Conservation (phyloP, 129 eudicot genomes). For the Flaveria trinervia region DNA sequence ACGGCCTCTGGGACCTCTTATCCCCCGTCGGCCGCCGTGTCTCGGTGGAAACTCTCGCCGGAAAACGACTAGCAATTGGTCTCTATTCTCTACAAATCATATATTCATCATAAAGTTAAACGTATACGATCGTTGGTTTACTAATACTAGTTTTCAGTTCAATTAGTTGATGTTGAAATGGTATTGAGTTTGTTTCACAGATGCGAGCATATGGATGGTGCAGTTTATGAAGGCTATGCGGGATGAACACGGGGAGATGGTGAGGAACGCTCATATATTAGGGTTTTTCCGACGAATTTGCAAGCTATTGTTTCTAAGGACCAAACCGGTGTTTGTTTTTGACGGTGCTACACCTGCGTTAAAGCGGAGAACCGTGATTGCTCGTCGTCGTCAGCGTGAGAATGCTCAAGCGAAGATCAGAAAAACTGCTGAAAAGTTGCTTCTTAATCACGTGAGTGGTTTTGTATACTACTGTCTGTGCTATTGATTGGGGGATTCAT, state of each 20-base stretch:
- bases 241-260: conserved; percentile 96
- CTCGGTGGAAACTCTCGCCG: conserved; percentile 94
- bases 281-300: conserved; percentile 91
- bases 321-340: conserved; percentile 85
- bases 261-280: conserved; percentile 80
- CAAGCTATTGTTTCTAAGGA: conserved; percentile 71
- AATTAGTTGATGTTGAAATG: background rate
- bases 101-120: background rate
- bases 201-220: conserved; percentile 97
- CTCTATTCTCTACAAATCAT: background rate
- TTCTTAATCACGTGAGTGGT: conserved; percentile 70
- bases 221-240: conserved; percentile 97
- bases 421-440: conserved; percentile 83
- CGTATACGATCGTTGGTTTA: background rate
- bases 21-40: conserved; percentile 99
- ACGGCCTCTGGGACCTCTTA: conserved; percentile 88
- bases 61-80: conserved; percentile 86
- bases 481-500: too few species aligned
- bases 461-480: background rate
- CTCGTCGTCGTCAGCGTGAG: conserved; percentile 85
- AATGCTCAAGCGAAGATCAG: conserved; percentile 86
- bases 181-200: conserved; percentile 36
- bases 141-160: background rate
- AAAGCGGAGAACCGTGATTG: conserved; percentile 75
- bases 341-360: conserved; percentile 88